phyloP scores from a whole-genome alignment of 176 grass and related monocot species.

The Carex parvula region DNA sequence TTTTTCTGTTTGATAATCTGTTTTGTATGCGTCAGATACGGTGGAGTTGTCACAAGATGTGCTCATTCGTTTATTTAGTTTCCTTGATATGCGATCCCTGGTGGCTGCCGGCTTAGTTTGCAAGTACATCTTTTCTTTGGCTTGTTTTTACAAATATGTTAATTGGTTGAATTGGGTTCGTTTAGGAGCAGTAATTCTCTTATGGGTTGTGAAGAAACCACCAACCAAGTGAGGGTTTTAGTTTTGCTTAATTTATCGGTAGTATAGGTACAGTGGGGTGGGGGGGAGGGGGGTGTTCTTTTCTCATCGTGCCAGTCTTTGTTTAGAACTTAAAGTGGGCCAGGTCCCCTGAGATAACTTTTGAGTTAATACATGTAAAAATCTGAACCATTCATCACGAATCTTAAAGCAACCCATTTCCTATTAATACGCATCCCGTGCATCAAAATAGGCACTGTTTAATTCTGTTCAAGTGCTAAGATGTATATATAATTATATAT shows the following conservation, averaged over 20 bases:
- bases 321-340: neutral
- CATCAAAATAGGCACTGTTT: too few species aligned
- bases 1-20: constrained; percentile 1
- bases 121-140: constrained; percentile 46
- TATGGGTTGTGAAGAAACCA: neutral
- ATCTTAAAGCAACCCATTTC: too few species aligned
- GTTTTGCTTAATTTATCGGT: neutral
- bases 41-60: constrained; percentile 56
- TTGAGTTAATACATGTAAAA: too few species aligned
- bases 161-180: neutral
- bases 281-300: neutral
- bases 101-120: constrained; percentile 61
- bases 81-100: constrained; percentile 71
- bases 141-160: neutral
- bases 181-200: neutral
- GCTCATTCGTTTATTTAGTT: constrained; percentile 75
- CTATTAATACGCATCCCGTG: too few species aligned
- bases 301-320: neutral
- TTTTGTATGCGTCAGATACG: constrained; percentile 35
- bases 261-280: neutral
- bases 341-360: too few species aligned
- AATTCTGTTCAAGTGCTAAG: too few species aligned
- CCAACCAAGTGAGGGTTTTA: neutral
- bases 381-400: too few species aligned
- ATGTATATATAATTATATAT: neutral